phyloP scores from a whole-genome alignment of 768 basidiomycete genomes.

The Tubosaeta brunneosetosa region DNA sequence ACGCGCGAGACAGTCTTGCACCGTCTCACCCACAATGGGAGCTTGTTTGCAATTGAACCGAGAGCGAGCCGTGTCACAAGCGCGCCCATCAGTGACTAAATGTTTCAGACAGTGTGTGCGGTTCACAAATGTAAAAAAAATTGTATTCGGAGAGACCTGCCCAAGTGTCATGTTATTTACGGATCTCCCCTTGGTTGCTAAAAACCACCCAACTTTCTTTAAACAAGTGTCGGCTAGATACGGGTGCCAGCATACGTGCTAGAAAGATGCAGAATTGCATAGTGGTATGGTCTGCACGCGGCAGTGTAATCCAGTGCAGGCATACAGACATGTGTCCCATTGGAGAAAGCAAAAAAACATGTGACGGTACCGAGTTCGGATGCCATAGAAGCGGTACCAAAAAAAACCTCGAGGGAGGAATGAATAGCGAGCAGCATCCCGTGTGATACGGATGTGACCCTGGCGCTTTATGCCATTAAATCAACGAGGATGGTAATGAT shows the following conservation, averaged over 20 bases:
- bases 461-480: slow-evolving; percentile 47
- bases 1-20: no score
- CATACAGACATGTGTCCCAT: not conserved
- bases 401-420: slow-evolving; percentile 1
- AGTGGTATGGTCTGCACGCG: not conserved
- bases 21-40: no score
- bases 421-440: not conserved
- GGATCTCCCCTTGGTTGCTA: not conserved
- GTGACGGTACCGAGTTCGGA: not conserved
- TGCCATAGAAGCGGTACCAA: not conserved
- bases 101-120: slow-evolving; percentile 4
- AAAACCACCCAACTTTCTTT: slow-evolving; percentile 7
- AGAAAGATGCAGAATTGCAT: not conserved
- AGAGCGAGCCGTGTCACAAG: no score
- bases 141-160: not conserved
- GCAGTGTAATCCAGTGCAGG: not conserved
- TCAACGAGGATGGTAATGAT: slow-evolving; percentile 90
- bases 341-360: not conserved
- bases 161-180: not conserved
- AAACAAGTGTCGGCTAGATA: not conserved
- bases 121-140: slow-evolving; percentile 6
- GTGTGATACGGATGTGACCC: slow-evolving; percentile 11
- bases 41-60: no score
- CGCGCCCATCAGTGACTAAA: no score
- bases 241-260: not conserved